A percentile compares a stretch with the other conserved stretches of the same genome.
These are phyloP conservation scores for Microbotryum lychnidis-dioicae DNA, from an alignment of 1,284 basidiomycete species.

Conservation along the genomic window DNA sequence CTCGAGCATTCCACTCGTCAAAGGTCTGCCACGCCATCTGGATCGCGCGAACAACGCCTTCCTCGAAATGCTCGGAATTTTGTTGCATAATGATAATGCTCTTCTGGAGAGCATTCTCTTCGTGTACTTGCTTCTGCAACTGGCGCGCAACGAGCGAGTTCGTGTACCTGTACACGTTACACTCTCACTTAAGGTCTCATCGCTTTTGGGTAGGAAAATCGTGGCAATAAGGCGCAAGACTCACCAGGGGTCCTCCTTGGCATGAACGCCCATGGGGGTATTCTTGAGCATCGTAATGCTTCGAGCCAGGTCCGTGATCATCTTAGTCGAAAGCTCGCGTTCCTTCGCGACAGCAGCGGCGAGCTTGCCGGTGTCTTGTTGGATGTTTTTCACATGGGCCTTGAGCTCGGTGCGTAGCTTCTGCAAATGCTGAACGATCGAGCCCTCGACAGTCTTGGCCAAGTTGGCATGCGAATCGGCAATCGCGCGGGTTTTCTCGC, in stretches of 20 bases:
- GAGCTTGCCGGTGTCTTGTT: constrained; percentile 56
- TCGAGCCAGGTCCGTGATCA: constrained; percentile 79
- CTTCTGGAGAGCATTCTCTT: constrained; percentile 97
- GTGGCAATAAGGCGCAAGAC: background rate
- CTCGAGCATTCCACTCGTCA: constrained; percentile 90
- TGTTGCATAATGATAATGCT: constrained; percentile 98
- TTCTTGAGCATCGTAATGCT: constrained; percentile 88
- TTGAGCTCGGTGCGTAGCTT: constrained; percentile 92
- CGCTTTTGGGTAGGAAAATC: background rate
- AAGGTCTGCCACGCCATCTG: constrained; percentile 97
- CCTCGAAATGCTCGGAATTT: constrained; percentile 94
- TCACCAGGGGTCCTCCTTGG: constrained; percentile 65
- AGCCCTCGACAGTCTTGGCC: constrained; percentile 90
- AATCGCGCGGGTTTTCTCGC: constrained; percentile 84
- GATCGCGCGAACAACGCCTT: constrained; percentile 88
- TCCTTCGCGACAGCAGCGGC: constrained; percentile 89
- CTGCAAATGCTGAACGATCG: constrained; percentile 94
- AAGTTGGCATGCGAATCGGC: constrained; percentile 96
- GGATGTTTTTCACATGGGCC: constrained; percentile 74
- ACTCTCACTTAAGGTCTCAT: background rate
- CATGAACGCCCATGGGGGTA: constrained; percentile 78
- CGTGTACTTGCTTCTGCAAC: constrained; percentile 80
- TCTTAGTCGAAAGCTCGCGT: constrained; percentile 77
- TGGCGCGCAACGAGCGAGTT: constrained; percentile 79
- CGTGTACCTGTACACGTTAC: constrained; percentile 45